phyloP scores from a whole-genome alignment of 805 yeast genomes.

The Lipomyces japonicus region DNA sequence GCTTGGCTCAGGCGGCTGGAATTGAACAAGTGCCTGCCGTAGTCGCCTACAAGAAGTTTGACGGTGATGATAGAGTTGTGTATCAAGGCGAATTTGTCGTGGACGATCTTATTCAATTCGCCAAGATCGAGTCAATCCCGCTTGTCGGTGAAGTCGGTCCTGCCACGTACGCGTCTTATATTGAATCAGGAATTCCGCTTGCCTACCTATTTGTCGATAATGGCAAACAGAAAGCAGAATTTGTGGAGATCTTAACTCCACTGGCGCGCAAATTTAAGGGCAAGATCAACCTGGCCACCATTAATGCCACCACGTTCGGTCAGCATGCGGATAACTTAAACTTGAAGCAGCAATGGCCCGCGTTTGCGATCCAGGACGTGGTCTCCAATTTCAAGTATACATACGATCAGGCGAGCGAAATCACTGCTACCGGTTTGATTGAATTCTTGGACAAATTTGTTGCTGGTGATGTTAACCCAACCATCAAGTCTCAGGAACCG shows the following conservation, averaged over 20 bases:
- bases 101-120: constrained; percentile 46
- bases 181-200: constrained; percentile 68
- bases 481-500: constrained; percentile 77
- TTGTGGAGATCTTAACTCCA: constrained; percentile 50
- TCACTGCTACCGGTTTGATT: constrained; percentile 53
- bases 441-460: constrained; percentile 61
- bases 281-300: constrained; percentile 77
- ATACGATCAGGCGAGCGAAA: constrained; percentile 53
- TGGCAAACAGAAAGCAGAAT: constrained; percentile 60
- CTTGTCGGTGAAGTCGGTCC: constrained; percentile 84
- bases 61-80: constrained; percentile 35
- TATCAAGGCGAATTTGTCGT: constrained; percentile 37
- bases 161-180: constrained; percentile 69
- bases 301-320: constrained; percentile 76
- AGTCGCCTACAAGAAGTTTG: constrained; percentile 42
- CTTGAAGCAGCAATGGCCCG: constrained; percentile 82
- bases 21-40: constrained; percentile 47
- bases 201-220: constrained; percentile 82
- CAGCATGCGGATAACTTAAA: constrained; percentile 82
- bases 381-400: constrained; percentile 70
- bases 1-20: constrained; percentile 42
- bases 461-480: constrained; percentile 64
- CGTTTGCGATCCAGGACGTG: constrained; percentile 80
- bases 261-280: constrained; percentile 77
- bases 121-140: constrained; percentile 67